phyloP scores from a whole-genome alignment of 345 rosid species.

The Boechera retrofracta region DNA sequence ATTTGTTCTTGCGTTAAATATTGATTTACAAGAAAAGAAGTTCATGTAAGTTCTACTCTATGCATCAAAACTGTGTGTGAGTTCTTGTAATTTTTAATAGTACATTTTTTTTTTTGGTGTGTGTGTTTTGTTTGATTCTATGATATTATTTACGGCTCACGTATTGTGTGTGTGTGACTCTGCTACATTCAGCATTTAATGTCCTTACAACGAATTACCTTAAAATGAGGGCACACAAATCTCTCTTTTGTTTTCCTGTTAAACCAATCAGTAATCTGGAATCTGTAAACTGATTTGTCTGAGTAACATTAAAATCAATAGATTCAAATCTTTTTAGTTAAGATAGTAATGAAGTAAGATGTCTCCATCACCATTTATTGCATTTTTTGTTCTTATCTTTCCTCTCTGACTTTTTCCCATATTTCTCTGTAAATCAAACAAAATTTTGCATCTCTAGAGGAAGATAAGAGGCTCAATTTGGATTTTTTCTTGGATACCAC shows the following conservation, averaged over 20 bases:
- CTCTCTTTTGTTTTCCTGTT: background rate
- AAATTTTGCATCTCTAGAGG: background rate
- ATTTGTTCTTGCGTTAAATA: background rate
- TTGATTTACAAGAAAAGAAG: background rate
- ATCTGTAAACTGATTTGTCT: conserved; percentile 22
- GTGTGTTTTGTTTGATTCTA: conserved; percentile 21
- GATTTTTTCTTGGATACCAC: conserved; percentile 23
- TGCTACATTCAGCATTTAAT: conserved; percentile 42
- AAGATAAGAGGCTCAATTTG: conserved; percentile 43
- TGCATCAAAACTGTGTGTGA: conserved; percentile 25
- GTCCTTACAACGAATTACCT: conserved; percentile 38
- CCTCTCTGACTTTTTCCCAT: conserved; percentile 46
- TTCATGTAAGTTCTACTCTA: background rate
- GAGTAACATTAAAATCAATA: background rate
- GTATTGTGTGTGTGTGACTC: conserved; percentile 42
- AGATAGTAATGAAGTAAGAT: conserved; percentile 20
- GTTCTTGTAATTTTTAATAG: background rate
- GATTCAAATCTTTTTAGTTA: background rate
- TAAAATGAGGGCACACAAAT: conserved; percentile 38
- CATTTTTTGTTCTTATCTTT: conserved; percentile 39
- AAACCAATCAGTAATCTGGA: conserved; percentile 21
- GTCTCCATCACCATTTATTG: conserved; percentile 46
- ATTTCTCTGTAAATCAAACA: conserved; percentile 34
- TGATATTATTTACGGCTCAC: conserved; percentile 28
- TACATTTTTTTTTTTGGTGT: background rate